Evolutionary conservation across 768 basidiomycete genomes (phyloP).

Genomic region (Vararia minispora): DNA sequence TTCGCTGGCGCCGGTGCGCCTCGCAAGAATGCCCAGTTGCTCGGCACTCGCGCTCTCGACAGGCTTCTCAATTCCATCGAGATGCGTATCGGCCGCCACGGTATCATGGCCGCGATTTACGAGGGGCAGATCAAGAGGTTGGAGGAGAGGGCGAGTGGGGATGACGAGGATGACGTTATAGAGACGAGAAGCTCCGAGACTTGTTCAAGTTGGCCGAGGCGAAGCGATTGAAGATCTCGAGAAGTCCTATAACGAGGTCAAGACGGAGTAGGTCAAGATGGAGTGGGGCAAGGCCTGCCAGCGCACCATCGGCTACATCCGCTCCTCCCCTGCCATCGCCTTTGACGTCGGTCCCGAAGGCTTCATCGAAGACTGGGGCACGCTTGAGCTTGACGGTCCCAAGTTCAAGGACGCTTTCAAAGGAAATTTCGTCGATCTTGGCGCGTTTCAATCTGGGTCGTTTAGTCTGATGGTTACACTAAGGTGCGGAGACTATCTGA

Average conservation of each 20-base stretch:
- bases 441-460: no score
- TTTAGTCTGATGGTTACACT: no score
- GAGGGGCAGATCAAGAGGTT: background rate
- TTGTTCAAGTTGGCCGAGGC: background rate
- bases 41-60: background rate
- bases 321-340: background rate
- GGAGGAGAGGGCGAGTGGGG: background rate
- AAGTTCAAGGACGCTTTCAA: slow-evolving; percentile 2
- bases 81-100: background rate
- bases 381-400: background rate
- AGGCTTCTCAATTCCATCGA: background rate
- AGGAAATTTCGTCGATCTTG: slow-evolving; percentile 4
- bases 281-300: background rate
- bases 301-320: background rate
- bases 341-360: background rate
- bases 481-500: no score
- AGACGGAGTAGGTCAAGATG: no score
- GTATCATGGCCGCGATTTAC: background rate
- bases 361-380: slow-evolving; percentile 10
- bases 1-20: background rate
- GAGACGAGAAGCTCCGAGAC: background rate
- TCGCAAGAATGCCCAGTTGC: background rate
- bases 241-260: background rate
- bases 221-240: slow-evolving; percentile 1
- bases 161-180: background rate